Base-by-base conservation (phyloP, 2,329 filamentous ascomycete species). In the Penicillium sp. region DNA sequence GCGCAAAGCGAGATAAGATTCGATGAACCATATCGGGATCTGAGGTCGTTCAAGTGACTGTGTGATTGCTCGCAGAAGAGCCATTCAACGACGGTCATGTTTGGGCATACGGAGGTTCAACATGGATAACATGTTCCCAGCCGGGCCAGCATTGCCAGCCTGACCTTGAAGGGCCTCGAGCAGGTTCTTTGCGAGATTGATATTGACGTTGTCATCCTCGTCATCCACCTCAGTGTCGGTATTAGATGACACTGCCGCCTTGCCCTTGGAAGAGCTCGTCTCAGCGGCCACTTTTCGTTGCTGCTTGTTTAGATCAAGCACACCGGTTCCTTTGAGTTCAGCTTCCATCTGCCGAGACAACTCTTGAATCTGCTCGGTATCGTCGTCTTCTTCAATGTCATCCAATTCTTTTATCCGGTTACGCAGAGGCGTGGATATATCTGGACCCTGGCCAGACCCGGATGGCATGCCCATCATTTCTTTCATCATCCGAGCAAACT, bases 121-220 rank as follows among this genome's bases (percentile, higher is more conserved):
- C 78, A 96, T 84, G 6, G 88, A 89, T 69, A 99, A 83, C 61
- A 99, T 80, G 72, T 97, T 98, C 0, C 93, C 88, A 2, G 90
- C 90, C 0, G 95, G 95, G 0, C 95, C 95, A 35, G 91, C 83
- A 81, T 90, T 86, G 12, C 95, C 95, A 17, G 83, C 91, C 74
- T 98, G 94, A 15, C 90, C 89, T 72, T 96, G 96, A 77, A 99
- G 93, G 68, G 91, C 94, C 74, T 97, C 92, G 1, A 99, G 81
- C 56, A 99, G 81, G 70, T 98, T 98, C 74, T 90, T 92, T 17
- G 91, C 92, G 25, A 99, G 81, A 62, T 95, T 94, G 67, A 92
- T 90, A 72, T 98, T 91, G 31, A 95, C 86, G 63, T 92, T 83
- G 4, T 95, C 84, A 55, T 89, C 87, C 28, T 76, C 75, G 39